These are phyloP conservation scores for Teratosphaeria zuluensis DNA, from an alignment of 2,329 filamentous ascomycete species.

Conservation along the genomic window DNA sequence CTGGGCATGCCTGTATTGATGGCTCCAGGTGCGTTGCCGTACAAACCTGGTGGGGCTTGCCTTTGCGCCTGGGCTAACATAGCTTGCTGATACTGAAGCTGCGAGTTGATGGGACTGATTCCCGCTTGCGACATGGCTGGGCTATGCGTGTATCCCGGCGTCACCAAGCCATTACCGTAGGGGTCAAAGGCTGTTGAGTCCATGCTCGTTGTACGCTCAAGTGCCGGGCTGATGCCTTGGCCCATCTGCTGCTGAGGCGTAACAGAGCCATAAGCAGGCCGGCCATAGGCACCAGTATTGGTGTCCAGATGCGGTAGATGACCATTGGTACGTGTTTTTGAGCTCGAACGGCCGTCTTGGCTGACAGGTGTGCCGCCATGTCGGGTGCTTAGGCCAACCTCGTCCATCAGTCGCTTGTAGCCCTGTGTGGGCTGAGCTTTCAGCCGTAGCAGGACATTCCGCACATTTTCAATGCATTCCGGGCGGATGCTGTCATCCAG, in stretches of 20 bases:
- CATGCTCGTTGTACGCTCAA: constrained; percentile 40
- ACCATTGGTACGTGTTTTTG: constrained; percentile 25
- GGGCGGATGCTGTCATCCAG: constrained; percentile 83
- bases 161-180: constrained; percentile 30
- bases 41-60: constrained; percentile 25
- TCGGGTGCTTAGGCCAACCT: constrained; percentile 72
- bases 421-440: constrained; percentile 92
- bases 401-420: constrained; percentile 98
- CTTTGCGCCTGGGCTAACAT: constrained; percentile 38
- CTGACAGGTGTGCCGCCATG: constrained; percentile 26
- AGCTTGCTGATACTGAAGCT: constrained; percentile 49
- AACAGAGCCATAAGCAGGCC: constrained; percentile 20
- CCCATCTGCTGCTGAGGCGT: constrained; percentile 27
- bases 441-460: constrained; percentile 75
- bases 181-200: constrained; percentile 39
- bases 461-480: constrained; percentile 86
- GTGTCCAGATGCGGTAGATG: constrained; percentile 25
- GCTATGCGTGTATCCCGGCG: constrained; percentile 27
- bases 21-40: constrained; percentile 12
- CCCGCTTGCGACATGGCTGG: constrained; percentile 27
- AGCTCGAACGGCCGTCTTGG: constrained; percentile 26
- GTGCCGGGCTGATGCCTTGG: constrained; percentile 22
- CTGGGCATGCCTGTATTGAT: constrained; percentile 8
- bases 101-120: constrained; percentile 30
- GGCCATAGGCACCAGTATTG: constrained; percentile 23